These are phyloP conservation scores for Penicillium canariense DNA, from an alignment of 495 filamentous ascomycete genomes.

Conservation along the genomic window DNA sequence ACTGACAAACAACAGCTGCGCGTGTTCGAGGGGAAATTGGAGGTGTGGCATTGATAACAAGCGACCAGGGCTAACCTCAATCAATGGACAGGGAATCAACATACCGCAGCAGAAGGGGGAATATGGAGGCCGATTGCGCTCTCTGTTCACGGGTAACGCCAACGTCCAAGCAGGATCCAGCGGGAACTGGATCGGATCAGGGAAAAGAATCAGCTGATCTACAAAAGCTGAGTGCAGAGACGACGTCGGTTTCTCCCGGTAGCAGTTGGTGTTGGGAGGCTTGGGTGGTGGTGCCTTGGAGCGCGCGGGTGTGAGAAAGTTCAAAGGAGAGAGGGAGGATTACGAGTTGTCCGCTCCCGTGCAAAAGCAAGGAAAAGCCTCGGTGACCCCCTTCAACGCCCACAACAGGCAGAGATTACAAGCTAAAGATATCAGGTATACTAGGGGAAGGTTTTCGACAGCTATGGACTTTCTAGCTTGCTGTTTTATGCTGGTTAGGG, in stretches of 20 bases:
- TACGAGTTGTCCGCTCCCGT: constrained; percentile 26
- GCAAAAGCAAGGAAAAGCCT: constrained; percentile 12
- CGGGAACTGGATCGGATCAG: neutral
- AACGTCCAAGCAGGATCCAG: neutral
- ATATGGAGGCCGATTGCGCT: constrained; percentile 14
- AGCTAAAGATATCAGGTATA: neutral
- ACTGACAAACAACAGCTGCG: constrained; percentile 3
- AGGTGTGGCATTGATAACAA: neutral
- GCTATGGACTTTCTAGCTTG: constrained; percentile 3
- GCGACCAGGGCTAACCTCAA: neutral
- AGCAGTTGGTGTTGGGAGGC: neutral
- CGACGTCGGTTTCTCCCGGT: neutral
- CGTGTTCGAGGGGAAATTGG: neutral
- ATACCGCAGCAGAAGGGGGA: constrained; percentile 25
- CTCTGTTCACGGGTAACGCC: constrained; percentile 4
- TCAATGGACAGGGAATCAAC: constrained; percentile 15
- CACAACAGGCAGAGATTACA: constrained; percentile 3
- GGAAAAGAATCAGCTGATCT: neutral
- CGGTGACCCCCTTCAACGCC: constrained; percentile 9
- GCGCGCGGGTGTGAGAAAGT: constrained; percentile 22
- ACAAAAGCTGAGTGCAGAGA: neutral
- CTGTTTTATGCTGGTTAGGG: neutral
- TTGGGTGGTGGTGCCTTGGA: constrained; percentile 11
- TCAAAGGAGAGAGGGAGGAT: constrained; percentile 18
- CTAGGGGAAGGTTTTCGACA: neutral